These are phyloP conservation scores for Hyphodiscus hymeniophilus DNA, from an alignment of 495 filamentous ascomycete species.

Conservation along the genomic window DNA sequence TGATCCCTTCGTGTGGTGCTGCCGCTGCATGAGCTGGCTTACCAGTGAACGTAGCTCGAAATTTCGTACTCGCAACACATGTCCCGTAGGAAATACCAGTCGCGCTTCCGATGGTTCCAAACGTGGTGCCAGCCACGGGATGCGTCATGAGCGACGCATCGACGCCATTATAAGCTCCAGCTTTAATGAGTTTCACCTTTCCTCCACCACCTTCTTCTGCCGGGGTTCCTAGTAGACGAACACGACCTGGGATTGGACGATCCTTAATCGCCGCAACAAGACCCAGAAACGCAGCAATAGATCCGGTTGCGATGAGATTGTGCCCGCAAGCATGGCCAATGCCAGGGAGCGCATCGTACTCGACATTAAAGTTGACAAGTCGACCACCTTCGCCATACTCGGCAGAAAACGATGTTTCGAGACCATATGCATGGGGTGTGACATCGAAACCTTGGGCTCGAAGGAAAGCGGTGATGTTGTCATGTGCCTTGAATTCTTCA, in stretches of 20 bases:
- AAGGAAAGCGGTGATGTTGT: slow-evolving; percentile 48
- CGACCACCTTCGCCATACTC: slow-evolving; percentile 40
- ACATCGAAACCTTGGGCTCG: slow-evolving; percentile 42
- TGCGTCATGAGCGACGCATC: slow-evolving; percentile 59
- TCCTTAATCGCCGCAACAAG: slow-evolving; percentile 40
- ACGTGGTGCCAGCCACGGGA: slow-evolving; percentile 32
- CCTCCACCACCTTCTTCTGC: slow-evolving; percentile 64
- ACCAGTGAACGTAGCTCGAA: slow-evolving; percentile 44
- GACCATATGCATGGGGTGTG: slow-evolving; percentile 41
- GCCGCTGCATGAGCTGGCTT: slow-evolving; percentile 39
- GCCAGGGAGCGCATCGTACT: slow-evolving; percentile 32
- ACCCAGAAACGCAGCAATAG: slow-evolving; percentile 50
- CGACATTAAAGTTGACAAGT: slow-evolving; percentile 47
- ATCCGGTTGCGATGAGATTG: slow-evolving; percentile 60
- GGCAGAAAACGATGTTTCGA: slow-evolving; percentile 50
- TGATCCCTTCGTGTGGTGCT: slow-evolving; percentile 31
- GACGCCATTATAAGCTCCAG: slow-evolving; percentile 55
- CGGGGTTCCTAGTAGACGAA: slow-evolving; percentile 60
- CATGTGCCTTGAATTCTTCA: slow-evolving; percentile 49
- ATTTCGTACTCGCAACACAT: slow-evolving; percentile 34
- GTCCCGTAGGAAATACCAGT: slow-evolving; percentile 36
- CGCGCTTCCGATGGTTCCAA: neutral
- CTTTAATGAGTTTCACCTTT: slow-evolving; percentile 55
- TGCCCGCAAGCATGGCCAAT: slow-evolving; percentile 65
- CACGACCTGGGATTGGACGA: slow-evolving; percentile 42